Conservation (phyloP, 805 yeast species). For the Saccharomyces paradoxus region DNA sequence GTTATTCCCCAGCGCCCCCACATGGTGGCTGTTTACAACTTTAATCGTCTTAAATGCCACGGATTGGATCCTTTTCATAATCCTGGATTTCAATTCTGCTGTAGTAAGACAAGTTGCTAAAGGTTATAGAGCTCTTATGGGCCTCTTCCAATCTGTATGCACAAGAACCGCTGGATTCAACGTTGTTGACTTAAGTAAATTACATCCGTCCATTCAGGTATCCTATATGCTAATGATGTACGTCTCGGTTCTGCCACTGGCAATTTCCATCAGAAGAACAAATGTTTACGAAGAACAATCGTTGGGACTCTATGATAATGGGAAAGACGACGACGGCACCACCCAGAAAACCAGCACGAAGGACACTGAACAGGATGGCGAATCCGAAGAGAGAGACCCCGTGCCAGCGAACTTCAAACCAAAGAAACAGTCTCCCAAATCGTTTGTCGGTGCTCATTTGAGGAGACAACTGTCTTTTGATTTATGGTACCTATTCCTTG, state of each 20-base stretch:
- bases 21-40: constrained; percentile 85
- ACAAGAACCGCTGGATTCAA: constrained; percentile 91
- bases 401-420: constrained; percentile 2
- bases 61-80: constrained; percentile 71
- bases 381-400: background rate
- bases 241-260: constrained; percentile 89
- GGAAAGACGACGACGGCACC: background rate
- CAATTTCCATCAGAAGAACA: constrained; percentile 90
- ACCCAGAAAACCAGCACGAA: background rate
- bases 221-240: constrained; percentile 96
- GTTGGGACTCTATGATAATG: constrained; percentile 58
- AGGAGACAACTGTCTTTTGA: constrained; percentile 88
- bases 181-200: constrained; percentile 52
- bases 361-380: constrained; percentile 18
- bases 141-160: constrained; percentile 81
- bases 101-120: constrained; percentile 45
- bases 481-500: constrained; percentile 87
- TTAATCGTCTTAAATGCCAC: constrained; percentile 60
- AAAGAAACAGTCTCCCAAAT: constrained; percentile 33
- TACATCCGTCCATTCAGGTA: constrained; percentile 88
- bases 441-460: constrained; percentile 77
- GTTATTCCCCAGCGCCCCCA: constrained; percentile 81
- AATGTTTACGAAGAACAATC: constrained; percentile 96
- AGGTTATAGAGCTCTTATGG: constrained; percentile 68
- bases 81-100: constrained; percentile 55